Evolutionary conservation across 2,329 filamentous ascomycete genomes (phyloP).

Genomic region (Exutisphaerella laricina): DNA sequence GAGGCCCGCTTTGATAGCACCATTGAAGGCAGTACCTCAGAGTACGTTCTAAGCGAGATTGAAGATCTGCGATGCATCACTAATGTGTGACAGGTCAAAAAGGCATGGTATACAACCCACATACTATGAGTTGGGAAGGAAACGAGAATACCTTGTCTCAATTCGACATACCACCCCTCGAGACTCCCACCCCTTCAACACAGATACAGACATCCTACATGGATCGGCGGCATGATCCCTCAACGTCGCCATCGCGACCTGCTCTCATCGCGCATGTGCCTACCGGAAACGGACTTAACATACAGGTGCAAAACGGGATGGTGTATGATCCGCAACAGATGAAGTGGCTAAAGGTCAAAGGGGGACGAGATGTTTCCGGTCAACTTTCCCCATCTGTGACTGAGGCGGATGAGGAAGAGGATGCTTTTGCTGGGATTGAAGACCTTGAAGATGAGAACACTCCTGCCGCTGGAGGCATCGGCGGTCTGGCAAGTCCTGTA

Average conservation of each 20-base stretch:
- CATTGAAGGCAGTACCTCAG: conserved; percentile 68
- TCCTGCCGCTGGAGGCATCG: conserved; percentile 20
- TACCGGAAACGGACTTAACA: conserved; percentile 64
- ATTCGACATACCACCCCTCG: conserved; percentile 57
- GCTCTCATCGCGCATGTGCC: conserved; percentile 84
- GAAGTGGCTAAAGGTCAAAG: conserved; percentile 77
- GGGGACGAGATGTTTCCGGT: conserved; percentile 34
- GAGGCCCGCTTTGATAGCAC: conserved; percentile 81
- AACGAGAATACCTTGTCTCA: conserved; percentile 79
- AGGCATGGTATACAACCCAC: conserved; percentile 93
- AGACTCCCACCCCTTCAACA: conserved; percentile 34
- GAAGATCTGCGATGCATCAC: conserved; percentile 4
- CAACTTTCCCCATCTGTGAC: conserved; percentile 50
- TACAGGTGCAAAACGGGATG: conserved; percentile 96
- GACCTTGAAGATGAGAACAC: conserved; percentile 67
- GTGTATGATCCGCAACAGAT: conserved; percentile 95
- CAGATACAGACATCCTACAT: conserved; percentile 27
- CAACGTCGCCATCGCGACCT: conserved; percentile 49
- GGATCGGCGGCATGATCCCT: conserved; percentile 33
- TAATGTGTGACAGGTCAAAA: conserved; percentile 60
- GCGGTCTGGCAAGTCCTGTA: conserved; percentile 27
- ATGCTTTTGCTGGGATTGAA: conserved; percentile 91
- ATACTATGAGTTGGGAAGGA: conserved; percentile 85
- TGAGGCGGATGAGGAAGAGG: conserved; percentile 79
- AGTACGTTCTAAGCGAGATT: conserved; percentile 51